These are phyloP conservation scores for Aspergillus coremiiformis DNA, from an alignment of 495 filamentous ascomycete genomes.

Conservation along the genomic window DNA sequence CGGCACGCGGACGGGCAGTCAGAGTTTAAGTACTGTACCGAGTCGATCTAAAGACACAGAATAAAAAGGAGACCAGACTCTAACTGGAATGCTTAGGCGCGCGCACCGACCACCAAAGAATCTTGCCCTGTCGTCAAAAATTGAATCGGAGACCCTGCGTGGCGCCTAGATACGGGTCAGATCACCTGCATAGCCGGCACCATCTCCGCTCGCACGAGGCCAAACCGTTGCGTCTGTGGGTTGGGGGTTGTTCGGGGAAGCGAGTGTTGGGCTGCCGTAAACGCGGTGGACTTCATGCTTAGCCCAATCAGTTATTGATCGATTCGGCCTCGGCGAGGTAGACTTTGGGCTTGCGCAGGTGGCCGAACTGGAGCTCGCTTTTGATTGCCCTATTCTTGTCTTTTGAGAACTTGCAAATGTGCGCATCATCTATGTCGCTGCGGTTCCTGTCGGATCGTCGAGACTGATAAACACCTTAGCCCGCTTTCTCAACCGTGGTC, in stretches of 20 bases:
- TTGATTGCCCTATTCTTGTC: slow-evolving; percentile 28
- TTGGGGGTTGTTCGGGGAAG: slow-evolving; percentile 19
- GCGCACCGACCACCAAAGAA: slow-evolving; percentile 14
- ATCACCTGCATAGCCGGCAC: slow-evolving; percentile 38
- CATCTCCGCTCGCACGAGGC: slow-evolving; percentile 20
- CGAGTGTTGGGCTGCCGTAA: slow-evolving; percentile 20
- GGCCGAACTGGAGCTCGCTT: slow-evolving; percentile 21
- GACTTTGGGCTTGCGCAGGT: slow-evolving; percentile 24
- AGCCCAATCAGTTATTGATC: slow-evolving; percentile 17
- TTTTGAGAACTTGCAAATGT: slow-evolving; percentile 36
- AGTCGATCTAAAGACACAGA: neutral
- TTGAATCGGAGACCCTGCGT: slow-evolving; percentile 32
- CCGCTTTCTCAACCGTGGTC: slow-evolving; percentile 26
- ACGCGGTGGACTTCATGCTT: slow-evolving; percentile 23
- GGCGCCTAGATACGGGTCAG: slow-evolving; percentile 30
- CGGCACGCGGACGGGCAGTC: slow-evolving; percentile 1
- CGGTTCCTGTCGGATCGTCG: slow-evolving; percentile 27
- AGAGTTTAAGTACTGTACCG: slow-evolving; percentile 11
- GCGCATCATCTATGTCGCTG: slow-evolving; percentile 30
- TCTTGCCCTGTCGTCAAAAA: slow-evolving; percentile 13
- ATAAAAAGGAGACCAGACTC: neutral
- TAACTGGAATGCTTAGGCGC: slow-evolving; percentile 32
- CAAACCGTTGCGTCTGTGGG: slow-evolving; percentile 20
- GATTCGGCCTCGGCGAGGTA: slow-evolving; percentile 17
- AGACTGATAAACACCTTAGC: slow-evolving; percentile 22